Evolutionary conservation across 495 filamentous ascomycete genomes (phyloP), one percentile per base, ranked within the genome.

Genomic region (Trichoderma parareesei): DNA sequence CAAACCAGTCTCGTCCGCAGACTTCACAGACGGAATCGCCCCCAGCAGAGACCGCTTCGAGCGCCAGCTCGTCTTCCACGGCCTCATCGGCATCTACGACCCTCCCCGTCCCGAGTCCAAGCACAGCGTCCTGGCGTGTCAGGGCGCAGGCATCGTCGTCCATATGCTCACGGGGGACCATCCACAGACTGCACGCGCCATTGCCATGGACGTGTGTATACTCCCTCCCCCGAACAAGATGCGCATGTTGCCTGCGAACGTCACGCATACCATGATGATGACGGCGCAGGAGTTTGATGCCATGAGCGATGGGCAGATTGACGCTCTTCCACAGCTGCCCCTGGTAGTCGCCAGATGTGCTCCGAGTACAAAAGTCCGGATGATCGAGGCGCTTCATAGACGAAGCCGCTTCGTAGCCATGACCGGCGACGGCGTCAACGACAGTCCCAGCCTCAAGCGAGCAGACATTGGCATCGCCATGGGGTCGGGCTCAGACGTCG

Each of bases 351-450:
- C 79, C 7, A 70, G 79, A 33, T 81, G 79, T 64, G 73, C 75
- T 8, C 79, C 79, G 13, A 67, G 74, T 38, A 81, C 79, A 44
- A 81, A 81, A 70, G 76, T 76, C 4, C 71, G 79, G 33, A 81
- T 81, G 62, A 64, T 64, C 33, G 62, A 64, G 62, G 77, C 81
- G 0, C 76, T 86, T 9, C 80, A 83, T 62, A 76, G 82, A 59
- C 76, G 83, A 4, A 72, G 75, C 5, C 59, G 69, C 53, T 64
- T 49, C 35, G 62, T 79, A 74, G 81, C 72, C 57, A 81, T 88
- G 72, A 87, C 83, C 9, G 85, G 87, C 64, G 87, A 90, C 66
- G 87, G 87, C 40, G 85, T 89, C 64, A 90, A 90, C 67, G 87
- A 90, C 69, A 83, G 86, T 9, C 87, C 87, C 8, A 85, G 85